phyloP scores from a whole-genome alignment of 768 basidiomycete genomes.

The Phylloporus rhodoxanthus region DNA sequence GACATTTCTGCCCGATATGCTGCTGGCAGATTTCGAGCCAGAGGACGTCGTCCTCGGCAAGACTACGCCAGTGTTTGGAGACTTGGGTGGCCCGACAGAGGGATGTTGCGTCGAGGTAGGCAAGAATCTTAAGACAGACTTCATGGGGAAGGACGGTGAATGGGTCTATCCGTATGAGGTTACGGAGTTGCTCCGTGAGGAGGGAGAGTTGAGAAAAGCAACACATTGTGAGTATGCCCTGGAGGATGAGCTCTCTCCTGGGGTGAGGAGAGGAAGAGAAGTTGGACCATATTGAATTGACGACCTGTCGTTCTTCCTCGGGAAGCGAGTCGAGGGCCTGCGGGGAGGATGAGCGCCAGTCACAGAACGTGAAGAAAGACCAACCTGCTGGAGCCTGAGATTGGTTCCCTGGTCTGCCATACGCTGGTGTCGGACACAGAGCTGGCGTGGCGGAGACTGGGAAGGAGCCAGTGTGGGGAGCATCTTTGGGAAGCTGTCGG shows the following conservation, averaged over 20 bases:
- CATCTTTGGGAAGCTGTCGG: not conserved
- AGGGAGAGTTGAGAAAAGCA: constrained; percentile 98
- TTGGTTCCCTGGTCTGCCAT: constrained; percentile 97
- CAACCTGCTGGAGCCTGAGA: constrained; percentile 82
- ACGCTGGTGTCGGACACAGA: constrained; percentile 89
- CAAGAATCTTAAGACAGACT: constrained; percentile 78
- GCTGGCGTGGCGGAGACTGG: constrained; percentile 49
- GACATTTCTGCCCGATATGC: constrained; percentile 95
- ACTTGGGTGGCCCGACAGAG: constrained; percentile 94
- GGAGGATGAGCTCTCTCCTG: constrained; percentile 87
- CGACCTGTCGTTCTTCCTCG: constrained; percentile 75
- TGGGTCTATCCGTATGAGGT: constrained; percentile 94
- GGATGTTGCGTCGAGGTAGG: constrained; percentile 86
- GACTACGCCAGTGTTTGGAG: constrained; percentile 70
- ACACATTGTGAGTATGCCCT: constrained; percentile 97
- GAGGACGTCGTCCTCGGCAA: constrained; percentile 92
- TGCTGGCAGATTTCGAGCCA: constrained; percentile 98
- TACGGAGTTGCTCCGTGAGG: constrained; percentile 83
- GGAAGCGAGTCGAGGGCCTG: constrained; percentile 90
- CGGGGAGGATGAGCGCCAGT: constrained; percentile 5
- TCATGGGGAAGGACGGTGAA: constrained; percentile 88
- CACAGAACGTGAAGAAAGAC: not conserved
- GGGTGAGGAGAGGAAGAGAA: constrained; percentile 93
- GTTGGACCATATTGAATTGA: constrained; percentile 92
- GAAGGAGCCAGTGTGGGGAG: constrained; percentile 12